These are phyloP conservation scores for Aspergillus texensis DNA, from an alignment of 2,329 filamentous ascomycete genomes.

Conservation along the genomic window DNA sequence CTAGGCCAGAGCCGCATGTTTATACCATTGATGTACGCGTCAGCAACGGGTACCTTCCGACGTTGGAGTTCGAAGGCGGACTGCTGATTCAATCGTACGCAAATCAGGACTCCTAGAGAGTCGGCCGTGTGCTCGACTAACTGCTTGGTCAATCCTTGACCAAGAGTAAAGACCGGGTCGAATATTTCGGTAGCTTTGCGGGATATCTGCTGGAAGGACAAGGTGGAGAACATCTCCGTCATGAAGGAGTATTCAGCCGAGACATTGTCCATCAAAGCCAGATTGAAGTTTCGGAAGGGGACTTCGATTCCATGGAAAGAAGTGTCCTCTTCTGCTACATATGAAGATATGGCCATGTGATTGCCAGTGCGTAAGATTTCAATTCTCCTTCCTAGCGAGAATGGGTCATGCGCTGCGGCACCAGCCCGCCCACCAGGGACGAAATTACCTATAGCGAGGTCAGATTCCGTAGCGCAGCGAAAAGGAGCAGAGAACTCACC, in stretches of 20 bases:
- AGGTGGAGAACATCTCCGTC: constrained; percentile 81
- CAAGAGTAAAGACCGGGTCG: constrained; percentile 83
- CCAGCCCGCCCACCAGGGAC: constrained; percentile 43
- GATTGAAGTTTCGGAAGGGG: constrained; percentile 91
- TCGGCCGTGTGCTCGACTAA: constrained; percentile 79
- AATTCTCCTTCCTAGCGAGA: constrained; percentile 82
- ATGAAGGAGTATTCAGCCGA: constrained; percentile 95
- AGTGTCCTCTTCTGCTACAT: constrained; percentile 88
- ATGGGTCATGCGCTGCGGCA: constrained; percentile 70
- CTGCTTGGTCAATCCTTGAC: constrained; percentile 73
- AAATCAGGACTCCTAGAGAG: constrained; percentile 83
- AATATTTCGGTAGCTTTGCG: constrained; percentile 87
- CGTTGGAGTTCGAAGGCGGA: constrained; percentile 92
- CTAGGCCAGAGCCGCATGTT: constrained; percentile 97
- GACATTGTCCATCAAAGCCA: constrained; percentile 90
- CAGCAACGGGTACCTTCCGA: constrained; percentile 83
- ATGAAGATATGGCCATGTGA: constrained; percentile 78
- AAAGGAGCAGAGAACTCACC: constrained; percentile 36
- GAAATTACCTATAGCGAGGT: constrained; percentile 32
- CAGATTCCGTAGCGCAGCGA: constrained; percentile 13
- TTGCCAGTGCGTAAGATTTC: constrained; percentile 77
- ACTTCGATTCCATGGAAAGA: constrained; percentile 83
- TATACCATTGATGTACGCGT: constrained; percentile 90
- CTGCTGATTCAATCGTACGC: constrained; percentile 89
- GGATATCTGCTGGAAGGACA: constrained; percentile 75